A percentile compares a stretch with the other conserved stretches of the same genome.
phyloP scores from a whole-genome alignment of 495 filamentous ascomycete species.

The Xylaria sp. region DNA sequence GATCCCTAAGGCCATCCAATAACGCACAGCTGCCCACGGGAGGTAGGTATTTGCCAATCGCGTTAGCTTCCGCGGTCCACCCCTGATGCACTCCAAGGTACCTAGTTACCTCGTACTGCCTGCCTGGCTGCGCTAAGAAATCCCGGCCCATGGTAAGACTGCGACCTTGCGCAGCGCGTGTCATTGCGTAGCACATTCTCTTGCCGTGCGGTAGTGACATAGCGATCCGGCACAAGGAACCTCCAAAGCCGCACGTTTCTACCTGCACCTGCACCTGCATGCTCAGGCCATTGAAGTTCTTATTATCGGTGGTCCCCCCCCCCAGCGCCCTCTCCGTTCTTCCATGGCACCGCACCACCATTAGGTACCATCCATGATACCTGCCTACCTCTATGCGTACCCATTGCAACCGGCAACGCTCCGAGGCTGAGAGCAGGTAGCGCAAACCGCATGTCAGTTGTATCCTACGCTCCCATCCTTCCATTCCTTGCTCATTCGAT shows the following conservation, averaged over 20 bases:
- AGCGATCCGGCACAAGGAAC: conserved; percentile 5
- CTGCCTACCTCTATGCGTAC: not conserved
- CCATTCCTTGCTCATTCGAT: not conserved
- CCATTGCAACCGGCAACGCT: not conserved
- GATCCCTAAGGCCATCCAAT: too few species aligned
- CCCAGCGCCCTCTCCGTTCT: not conserved
- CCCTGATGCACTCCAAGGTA: conserved; percentile 11
- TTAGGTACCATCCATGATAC: conserved; percentile 9
- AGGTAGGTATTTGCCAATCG: conserved; percentile 28
- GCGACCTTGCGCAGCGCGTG: not conserved
- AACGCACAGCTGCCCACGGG: conserved; percentile 28
- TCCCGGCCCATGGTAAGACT: not conserved
- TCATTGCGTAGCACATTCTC: conserved; percentile 8
- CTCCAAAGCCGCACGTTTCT: not conserved
- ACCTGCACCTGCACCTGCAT: not conserved
- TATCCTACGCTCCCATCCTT: conserved; percentile 1
- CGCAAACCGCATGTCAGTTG: conserved; percentile 11
- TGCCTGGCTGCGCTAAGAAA: not conserved
- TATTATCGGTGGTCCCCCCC: not conserved
- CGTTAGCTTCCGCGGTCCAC: conserved; percentile 35
- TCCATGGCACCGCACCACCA: not conserved
- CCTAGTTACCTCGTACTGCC: not conserved
- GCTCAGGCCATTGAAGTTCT: conserved; percentile 1
- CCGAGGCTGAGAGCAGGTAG: conserved; percentile 8
- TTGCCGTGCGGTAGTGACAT: conserved; percentile 5